A percentile compares a stretch with the other conserved stretches of the same genome.
Evolutionary conservation across 805 yeast genomes (phyloP).

Genomic region (Wickerhamomyces rabaulensis): DNA sequence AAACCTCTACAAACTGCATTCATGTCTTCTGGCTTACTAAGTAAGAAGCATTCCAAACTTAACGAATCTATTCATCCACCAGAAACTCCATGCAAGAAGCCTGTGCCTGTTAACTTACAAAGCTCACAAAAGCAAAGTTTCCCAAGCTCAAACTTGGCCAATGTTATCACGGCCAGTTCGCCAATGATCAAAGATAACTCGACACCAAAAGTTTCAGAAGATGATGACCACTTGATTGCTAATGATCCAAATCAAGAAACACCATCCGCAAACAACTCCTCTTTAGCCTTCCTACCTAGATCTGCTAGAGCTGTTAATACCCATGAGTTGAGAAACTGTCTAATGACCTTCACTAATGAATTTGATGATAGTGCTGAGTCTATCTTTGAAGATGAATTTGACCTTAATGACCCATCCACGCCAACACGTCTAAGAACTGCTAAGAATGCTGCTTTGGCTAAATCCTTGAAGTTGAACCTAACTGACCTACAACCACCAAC

Average conservation of each 20-base stretch:
- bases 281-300: conserved; percentile 14
- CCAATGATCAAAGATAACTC: conserved; percentile 25
- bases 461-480: conserved; percentile 11
- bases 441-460: conserved; percentile 13
- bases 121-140: conserved; percentile 13
- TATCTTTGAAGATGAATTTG: conserved; percentile 19
- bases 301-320: conserved; percentile 30
- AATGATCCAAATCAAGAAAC: conserved; percentile 11
- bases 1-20: conserved; percentile 86
- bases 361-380: conserved; percentile 33
- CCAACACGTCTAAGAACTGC: conserved; percentile 33
- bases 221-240: conserved; percentile 5
- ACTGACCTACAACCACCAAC: conserved; percentile 13
- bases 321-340: conserved; percentile 35
- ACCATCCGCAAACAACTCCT: conserved; percentile 12
- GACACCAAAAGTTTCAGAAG: conserved; percentile 17
- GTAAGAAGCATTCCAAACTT: conserved; percentile 48
- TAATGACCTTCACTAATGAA: conserved; percentile 34
- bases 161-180: conserved; percentile 25
- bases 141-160: conserved; percentile 24
- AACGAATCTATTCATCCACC: conserved; percentile 39
- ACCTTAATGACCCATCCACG: conserved; percentile 34
- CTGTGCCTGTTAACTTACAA: conserved; percentile 20
- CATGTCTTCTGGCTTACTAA: conserved; percentile 64
- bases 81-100: conserved; percentile 59